Evolutionary conservation across 2,329 filamentous ascomycete species (phyloP), one percentile per base, ranked within the genome.

Genomic region (Nectriaceae sp.): DNA sequence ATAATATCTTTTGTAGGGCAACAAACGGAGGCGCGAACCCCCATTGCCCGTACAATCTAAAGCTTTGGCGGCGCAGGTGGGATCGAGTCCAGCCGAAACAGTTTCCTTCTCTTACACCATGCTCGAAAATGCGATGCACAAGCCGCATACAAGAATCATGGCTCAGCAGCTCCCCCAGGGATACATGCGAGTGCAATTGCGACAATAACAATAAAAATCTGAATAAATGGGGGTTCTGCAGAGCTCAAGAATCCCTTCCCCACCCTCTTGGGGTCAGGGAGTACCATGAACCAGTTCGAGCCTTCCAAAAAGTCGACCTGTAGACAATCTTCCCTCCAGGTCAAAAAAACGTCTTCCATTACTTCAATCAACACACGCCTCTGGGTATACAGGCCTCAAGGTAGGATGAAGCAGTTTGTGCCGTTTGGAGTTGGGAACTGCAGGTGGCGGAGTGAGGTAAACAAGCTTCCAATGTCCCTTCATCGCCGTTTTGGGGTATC

Each of bases 1-100:
- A 59, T 50, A 64, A 63, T 58, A 64, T 59, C 62, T 57, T 60
- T 57, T 61, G 56, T 52, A 56, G 59, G 59, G 57, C 58, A 63
- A 46, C 56, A 56, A 52, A 62, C 58, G 55, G 55, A 65, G 65
- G 65, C 54, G 66, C 60, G 66, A 70, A 68, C 68, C 68, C 61
- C 61, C 54, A 60, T 64, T 61, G 58, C 65, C 67, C 65, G 56
- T 68, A 64, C 63, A 69, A 67, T 70, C 67, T 68, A 69, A 66
- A 55, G 61, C 55, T 59, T 57, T 59, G 58, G 62, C 61, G 56
- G 59, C 55, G 53, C 49, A 44, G 52, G 43, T 60, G 56, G 53
- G 53, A 51, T 40, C 45, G 33, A 48, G 21, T 31, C 52, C 50
- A 55, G 53, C 46, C 47, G 51, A 50, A 57, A 53, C 39, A 46